Base-by-base conservation (phyloP, 768 basidiomycete species). In the Trametes punicea region DNA sequence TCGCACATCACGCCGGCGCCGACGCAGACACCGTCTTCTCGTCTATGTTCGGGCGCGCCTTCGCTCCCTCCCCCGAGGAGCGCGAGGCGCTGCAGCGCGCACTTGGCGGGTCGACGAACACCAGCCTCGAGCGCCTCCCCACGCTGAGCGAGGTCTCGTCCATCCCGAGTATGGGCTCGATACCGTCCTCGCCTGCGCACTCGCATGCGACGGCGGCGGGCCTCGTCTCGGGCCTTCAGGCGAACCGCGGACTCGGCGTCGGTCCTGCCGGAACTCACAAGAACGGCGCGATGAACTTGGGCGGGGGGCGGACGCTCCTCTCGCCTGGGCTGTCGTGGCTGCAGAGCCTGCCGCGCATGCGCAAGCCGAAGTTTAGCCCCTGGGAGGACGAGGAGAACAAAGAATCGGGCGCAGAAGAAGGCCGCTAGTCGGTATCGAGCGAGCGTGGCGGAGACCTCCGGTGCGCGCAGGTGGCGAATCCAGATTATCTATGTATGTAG, bases 51-150 rank as follows among this genome's bases (percentile, higher is more conserved):
- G 70, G 90, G 55, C 89, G 88, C 65, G 91, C 90, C 16, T 94
- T 94, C 69, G 90, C 89, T 31, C 91, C 90, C 29, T 93, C 90
- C 60, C 88, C 86, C 51, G 90, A 85, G 59, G 91, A 94, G 77
- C 88, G 91, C 39, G 87, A 91, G 71, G 90, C 80, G 47, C 78
- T 94, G 29, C 84, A 88, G 62, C 85, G 90, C 49, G 88, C 81
- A n/a, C 71, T 93, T 13, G 85, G 87, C 44, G 81, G 85, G 15
- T 85, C 85, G 56, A 78, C 83, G 44, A 90, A 89, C 70, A 76
- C 82, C 50, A 90, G 87, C 66, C 77, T 89, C 26, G 89, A 91
- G 70, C 81, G 85, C 31, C 76, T 91, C 53, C 87, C 89, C 21
- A 89, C 86, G 70, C 74, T 90, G 56, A 86, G 85, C 62, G 86